Evolutionary conservation across 169 alveolate genomes (phyloP).

Genomic region (Theileria equi): DNA sequence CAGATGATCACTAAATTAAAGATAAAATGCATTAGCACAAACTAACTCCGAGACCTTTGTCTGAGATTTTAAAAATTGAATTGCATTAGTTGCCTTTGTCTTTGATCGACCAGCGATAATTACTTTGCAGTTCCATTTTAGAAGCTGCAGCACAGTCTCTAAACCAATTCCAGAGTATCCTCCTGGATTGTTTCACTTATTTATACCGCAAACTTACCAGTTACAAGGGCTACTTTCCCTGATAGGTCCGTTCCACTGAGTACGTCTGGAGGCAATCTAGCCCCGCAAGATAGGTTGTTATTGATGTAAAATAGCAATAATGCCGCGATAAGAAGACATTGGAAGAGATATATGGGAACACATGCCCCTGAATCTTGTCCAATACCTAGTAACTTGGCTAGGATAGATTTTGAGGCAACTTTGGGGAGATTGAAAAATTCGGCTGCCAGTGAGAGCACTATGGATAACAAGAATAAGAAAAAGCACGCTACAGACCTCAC

Average conservation of each 20-base stretch:
- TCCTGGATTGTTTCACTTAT: constrained; percentile 9
- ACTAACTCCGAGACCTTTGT: constrained; percentile 32
- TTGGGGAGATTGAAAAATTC: too few relatives aligned
- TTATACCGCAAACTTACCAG: not conserved
- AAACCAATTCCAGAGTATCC: constrained; percentile 51
- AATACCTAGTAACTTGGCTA: too few relatives aligned
- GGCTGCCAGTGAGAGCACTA: too few relatives aligned
- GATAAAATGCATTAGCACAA: not conserved
- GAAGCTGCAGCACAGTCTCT: constrained; percentile 37
- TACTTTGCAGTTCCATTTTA: constrained; percentile 56
- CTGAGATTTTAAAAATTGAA: constrained; percentile 23
- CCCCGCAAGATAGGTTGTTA: constrained; percentile 4
- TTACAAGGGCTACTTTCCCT: constrained; percentile 25
- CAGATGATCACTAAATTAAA: constrained; percentile 15
- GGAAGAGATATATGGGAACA: too few relatives aligned
- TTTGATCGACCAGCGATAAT: constrained; percentile 48
- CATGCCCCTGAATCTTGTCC: too few relatives aligned
- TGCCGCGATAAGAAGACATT: too few relatives aligned
- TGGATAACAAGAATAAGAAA: too few relatives aligned
- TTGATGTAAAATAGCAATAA: not conserved
- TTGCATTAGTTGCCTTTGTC: constrained; percentile 56
- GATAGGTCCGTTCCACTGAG: not conserved
- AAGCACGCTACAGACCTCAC: too few relatives aligned
- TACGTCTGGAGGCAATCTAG: not conserved
- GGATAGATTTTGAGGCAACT: too few relatives aligned